Evolutionary conservation across 2,329 filamentous ascomycete genomes (phyloP).

Genomic region (Paraphoma sp.): DNA sequence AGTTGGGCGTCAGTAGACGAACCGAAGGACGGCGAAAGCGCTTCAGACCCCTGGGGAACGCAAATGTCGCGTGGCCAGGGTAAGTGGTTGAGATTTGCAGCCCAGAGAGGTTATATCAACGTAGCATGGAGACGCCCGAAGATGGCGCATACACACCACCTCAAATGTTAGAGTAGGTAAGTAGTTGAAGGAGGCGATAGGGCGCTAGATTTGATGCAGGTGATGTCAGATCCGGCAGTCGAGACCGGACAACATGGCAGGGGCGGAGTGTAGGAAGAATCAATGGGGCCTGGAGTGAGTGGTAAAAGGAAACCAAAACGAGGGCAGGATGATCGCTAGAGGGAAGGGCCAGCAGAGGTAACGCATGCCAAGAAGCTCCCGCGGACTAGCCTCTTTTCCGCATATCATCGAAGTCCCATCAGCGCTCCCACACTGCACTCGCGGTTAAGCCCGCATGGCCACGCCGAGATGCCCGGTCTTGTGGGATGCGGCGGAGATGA

Average conservation of each 20-base stretch:
- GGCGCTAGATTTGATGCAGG: conserved; percentile 19
- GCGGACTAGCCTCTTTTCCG: conserved; percentile 28
- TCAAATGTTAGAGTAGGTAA: conserved; percentile 31
- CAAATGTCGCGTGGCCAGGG: conserved; percentile 33
- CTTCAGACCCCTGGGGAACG: conserved; percentile 24
- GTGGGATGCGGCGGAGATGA: neutral
- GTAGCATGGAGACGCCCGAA: conserved; percentile 41
- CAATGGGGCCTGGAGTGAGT: conserved; percentile 28
- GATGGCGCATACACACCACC: conserved; percentile 41
- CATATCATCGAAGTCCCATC: conserved; percentile 19
- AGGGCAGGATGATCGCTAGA: conserved; percentile 20
- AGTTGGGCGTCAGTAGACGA: conserved; percentile 22
- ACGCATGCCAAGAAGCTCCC: conserved; percentile 27
- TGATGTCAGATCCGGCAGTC: conserved; percentile 21
- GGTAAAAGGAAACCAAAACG: conserved; percentile 33
- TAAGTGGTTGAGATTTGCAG: conserved; percentile 25
- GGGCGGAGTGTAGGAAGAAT: conserved; percentile 18
- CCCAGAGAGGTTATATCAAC: conserved; percentile 41
- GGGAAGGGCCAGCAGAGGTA: conserved; percentile 15
- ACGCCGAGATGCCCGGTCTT: neutral
- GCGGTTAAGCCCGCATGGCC: conserved; percentile 4
- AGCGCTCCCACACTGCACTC: neutral
- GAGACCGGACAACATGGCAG: conserved; percentile 5
- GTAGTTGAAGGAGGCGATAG: no score
- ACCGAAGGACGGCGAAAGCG: conserved; percentile 26